phyloP scores from a whole-genome alignment of 768 basidiomycete genomes.

The Mycena metata region DNA sequence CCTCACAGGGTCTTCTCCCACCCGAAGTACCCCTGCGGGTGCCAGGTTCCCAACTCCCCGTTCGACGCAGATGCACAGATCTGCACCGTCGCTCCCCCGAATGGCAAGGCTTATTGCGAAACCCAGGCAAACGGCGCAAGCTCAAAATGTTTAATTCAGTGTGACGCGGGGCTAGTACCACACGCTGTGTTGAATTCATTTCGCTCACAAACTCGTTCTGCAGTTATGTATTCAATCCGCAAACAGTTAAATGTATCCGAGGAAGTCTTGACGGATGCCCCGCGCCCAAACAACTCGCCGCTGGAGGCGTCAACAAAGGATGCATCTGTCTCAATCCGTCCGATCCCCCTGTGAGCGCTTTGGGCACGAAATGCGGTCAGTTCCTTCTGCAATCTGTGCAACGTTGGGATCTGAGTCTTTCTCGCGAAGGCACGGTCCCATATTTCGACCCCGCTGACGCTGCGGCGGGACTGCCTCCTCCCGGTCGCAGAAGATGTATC shows the following conservation, averaged over 20 bases:
- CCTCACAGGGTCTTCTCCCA: neutral
- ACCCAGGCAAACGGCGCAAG: neutral
- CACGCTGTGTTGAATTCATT: neutral
- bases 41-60: neutral
- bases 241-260: neutral
- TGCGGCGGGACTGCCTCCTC: neutral
- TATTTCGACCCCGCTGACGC: neutral
- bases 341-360: neutral
- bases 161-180: neutral
- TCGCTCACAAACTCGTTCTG: neutral
- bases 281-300: neutral
- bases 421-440: neutral
- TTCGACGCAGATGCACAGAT: neutral
- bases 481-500: neutral
- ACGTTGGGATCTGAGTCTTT: neutral
- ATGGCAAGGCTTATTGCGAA: constrained; percentile 4
- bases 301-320: neutral
- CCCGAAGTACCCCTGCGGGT: constrained; percentile 5
- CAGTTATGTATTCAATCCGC: constrained; percentile 9
- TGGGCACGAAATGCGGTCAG: constrained; percentile 8
- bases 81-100: constrained; percentile 18
- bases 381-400: neutral
- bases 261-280: constrained; percentile 1
- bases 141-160: neutral
- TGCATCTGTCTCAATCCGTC: neutral